Conservation (phyloP, 2,329 filamentous ascomycete genomes). For the Aspergillus sp. region DNA sequence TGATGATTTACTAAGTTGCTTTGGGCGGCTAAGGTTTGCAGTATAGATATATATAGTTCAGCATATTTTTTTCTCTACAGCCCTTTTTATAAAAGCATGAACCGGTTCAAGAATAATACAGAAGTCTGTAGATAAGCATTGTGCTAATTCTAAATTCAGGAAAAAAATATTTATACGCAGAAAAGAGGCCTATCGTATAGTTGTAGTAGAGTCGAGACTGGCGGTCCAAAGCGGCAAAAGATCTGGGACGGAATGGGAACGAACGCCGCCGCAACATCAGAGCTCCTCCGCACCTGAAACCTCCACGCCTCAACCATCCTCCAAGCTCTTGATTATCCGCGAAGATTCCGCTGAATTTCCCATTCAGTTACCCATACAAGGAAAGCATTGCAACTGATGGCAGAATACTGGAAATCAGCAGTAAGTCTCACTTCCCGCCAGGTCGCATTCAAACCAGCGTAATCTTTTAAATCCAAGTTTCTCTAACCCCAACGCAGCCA, state of each 20-base stretch:
- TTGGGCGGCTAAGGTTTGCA: no score
- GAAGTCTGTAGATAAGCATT: neutral
- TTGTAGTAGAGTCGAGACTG: neutral
- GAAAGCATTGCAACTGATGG: slow-evolving; percentile 60
- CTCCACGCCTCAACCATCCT: neutral
- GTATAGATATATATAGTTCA: no score
- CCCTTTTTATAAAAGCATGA: neutral
- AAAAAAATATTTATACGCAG: neutral
- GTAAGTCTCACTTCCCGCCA: slow-evolving; percentile 39
- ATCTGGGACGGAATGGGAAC: neutral
- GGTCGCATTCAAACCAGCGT: neutral
- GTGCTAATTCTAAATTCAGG: neutral
- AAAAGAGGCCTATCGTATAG: neutral
- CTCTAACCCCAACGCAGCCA: slow-evolving; percentile 50
- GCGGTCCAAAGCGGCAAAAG: slow-evolving; percentile 1
- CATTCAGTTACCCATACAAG: neutral
- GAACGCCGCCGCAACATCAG: neutral
- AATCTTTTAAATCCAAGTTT: neutral
- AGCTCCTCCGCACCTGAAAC: neutral
- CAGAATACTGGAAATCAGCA: slow-evolving; percentile 98
- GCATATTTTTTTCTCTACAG: no score
- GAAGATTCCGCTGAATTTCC: neutral
- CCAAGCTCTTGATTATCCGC: neutral
- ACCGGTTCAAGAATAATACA: neutral
- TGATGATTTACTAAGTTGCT: no score